These are phyloP conservation scores for Catharanthus roseus DNA, from an alignment of 257 asterid species.

Conservation along the genomic window DNA sequence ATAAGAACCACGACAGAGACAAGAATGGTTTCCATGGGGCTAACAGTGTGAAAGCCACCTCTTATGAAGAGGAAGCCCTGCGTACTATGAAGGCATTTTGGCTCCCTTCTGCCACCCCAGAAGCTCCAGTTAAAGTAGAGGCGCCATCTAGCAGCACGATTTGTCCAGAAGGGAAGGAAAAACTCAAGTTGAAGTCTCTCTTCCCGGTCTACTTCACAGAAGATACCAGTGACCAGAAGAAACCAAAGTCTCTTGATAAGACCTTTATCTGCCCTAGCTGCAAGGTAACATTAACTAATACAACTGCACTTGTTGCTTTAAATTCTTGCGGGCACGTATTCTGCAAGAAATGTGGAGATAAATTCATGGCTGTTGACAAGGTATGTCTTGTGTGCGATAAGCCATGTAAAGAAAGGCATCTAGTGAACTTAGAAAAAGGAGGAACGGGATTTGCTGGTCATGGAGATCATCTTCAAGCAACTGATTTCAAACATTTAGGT, in stretches of 20 bases:
- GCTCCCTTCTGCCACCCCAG: slow-evolving; percentile 97
- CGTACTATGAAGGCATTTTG: slow-evolving; percentile 98
- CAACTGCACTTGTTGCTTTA: slow-evolving; percentile 62
- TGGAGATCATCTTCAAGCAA: slow-evolving; percentile 86
- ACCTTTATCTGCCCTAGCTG: slow-evolving; percentile 84
- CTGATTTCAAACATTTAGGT: slow-evolving; percentile 83
- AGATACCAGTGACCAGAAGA: slow-evolving; percentile 49
- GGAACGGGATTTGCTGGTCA: slow-evolving; percentile 96
- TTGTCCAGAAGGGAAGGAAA: slow-evolving; percentile 91
- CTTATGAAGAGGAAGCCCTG: slow-evolving; percentile 89
- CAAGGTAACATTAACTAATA: slow-evolving; percentile 78
- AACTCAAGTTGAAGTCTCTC: slow-evolving; percentile 72
- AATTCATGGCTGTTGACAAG: slow-evolving; percentile 71
- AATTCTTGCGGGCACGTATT: slow-evolving; percentile 88
- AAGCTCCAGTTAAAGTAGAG: slow-evolving; percentile 68
- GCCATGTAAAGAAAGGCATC: slow-evolving; percentile 72
- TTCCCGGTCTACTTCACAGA: slow-evolving; percentile 64
- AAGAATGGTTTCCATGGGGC: slow-evolving; percentile 93
- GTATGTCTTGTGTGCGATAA: slow-evolving; percentile 76
- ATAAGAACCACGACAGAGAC: slow-evolving; percentile 53
- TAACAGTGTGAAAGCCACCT: slow-evolving; percentile 83
- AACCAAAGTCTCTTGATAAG: slow-evolving; percentile 53
- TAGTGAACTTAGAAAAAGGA: slow-evolving; percentile 69
- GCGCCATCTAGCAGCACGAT: slow-evolving; percentile 63
- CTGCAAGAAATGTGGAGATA: slow-evolving; percentile 90